A percentile compares a stretch with the other conserved stretches of the same genome.
These are phyloP conservation scores for Fusarium odoratissimum DNA, from an alignment of 2,329 filamentous ascomycete species.

Conservation along the genomic window DNA sequence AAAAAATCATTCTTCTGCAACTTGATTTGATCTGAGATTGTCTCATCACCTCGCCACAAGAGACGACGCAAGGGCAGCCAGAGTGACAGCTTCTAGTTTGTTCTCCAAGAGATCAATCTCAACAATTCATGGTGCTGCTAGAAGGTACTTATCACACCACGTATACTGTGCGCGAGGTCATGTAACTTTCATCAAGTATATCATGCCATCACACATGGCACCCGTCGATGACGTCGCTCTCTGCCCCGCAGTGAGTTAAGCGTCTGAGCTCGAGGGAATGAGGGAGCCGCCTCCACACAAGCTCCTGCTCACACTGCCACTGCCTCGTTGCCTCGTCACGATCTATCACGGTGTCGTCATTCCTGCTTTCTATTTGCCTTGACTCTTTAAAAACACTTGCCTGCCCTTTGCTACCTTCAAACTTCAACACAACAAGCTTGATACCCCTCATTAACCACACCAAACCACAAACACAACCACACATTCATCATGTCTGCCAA, in stretches of 20 bases:
- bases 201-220: conserved; percentile 35
- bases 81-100: conserved; percentile 25
- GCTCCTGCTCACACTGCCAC: conserved; percentile 20
- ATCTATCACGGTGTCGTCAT: conserved; percentile 37
- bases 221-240: conserved; percentile 45
- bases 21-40: conserved; percentile 32
- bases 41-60: conserved; percentile 34
- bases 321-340: conserved; percentile 37
- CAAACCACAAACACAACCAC: conserved; percentile 17
- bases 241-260: conserved; percentile 42
- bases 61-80: conserved; percentile 31
- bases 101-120: conserved; percentile 20
- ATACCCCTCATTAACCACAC: conserved; percentile 23
- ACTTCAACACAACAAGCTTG: conserved; percentile 20
- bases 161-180: accelerated
- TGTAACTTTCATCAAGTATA: conserved; percentile 30
- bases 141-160: conserved; percentile 2
- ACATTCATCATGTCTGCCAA: conserved; percentile 64
- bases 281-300: conserved; percentile 12
- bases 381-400: conserved; percentile 30
- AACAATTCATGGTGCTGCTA: neutral
- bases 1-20: conserved; percentile 20
- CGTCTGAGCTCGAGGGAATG: neutral
- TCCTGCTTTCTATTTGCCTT: conserved; percentile 13
- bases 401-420: neutral